Base-by-base conservation (phyloP, 345 rosid genomes). In the Hevea brasiliensis region DNA sequence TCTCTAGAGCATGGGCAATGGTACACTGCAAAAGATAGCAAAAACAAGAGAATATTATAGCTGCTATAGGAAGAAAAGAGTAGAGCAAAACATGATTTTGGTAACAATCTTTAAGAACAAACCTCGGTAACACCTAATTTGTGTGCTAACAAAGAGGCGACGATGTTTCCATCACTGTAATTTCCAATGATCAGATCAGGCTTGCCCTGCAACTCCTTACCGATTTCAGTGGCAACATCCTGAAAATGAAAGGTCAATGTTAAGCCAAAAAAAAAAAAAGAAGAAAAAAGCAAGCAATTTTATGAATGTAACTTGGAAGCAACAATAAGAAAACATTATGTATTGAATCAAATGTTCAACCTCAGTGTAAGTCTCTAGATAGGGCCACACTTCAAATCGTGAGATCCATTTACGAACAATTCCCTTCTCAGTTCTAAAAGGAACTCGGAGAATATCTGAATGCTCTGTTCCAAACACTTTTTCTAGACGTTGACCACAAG, bases 361-460 rank as follows among this genome's bases (percentile, higher is more conserved):
- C 97, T 94, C 98, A 1, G 98, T 85, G 84, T 77, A 94, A 61
- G 88, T 89, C 81, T 90, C 97, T 70, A 94, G 84, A 72, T 94
- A 94, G 23, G 98, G 98, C 98, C 98, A 94, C 63, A 94, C 98
- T 85, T 94, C 96, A 23, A 94, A 94, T 74, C 98, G 74, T 1
- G 98, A 94, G 85, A 94, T 94, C 98, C 98, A 94, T 69, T 76
- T 76, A 32, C 97, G 89, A 54, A 94, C 90, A 6, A 88, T 80
- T 37, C 98, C 98, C 81, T 90, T 81, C 78, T 90, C 94, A 6
- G 86, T 77, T 81, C 90, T 86, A 73, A 94, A 94, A 48, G 98
- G 98, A 44, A 94, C 87, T 8, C 98, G 91, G 6, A 94, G 94
- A 66, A 94, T 94, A 73, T 92, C 94, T 11, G 93, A 88, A 71